Conservation (phyloP, 306 rosid species). For the Prunus mira region DNA sequence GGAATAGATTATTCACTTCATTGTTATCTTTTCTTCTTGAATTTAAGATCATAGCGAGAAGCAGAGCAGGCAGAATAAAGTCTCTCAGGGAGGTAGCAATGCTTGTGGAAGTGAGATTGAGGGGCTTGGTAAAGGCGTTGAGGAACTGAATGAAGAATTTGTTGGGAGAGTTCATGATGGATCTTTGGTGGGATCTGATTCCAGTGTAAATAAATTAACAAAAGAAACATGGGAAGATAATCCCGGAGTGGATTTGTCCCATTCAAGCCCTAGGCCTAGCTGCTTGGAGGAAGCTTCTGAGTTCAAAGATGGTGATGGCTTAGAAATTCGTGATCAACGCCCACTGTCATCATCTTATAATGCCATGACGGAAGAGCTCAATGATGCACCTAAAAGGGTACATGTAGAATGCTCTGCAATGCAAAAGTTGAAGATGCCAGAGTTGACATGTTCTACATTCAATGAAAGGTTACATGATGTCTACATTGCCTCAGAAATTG, state of each 20-base stretch:
- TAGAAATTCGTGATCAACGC: constrained; percentile 19
- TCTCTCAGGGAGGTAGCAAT: constrained; percentile 27
- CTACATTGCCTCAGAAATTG: constrained; percentile 22
- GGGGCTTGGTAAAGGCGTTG: constrained; percentile 8
- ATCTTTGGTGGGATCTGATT: constrained; percentile 24
- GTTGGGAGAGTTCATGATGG: background rate
- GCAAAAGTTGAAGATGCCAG: constrained; percentile 26
- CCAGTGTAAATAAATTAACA: constrained; percentile 25
- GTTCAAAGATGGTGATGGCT: constrained; percentile 18
- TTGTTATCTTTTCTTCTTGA: constrained; percentile 18
- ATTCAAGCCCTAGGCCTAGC: constrained; percentile 16
- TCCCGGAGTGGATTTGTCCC: constrained; percentile 1
- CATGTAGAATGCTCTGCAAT: constrained; percentile 23
- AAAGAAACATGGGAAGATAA: constrained; percentile 24
- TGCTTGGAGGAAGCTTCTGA: constrained; percentile 7
- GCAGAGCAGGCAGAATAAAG: constrained; percentile 20
- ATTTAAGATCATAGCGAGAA: constrained; percentile 36
- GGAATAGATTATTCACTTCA: constrained; percentile 2
- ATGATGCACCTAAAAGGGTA: constrained; percentile 26
- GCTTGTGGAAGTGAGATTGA: constrained; percentile 24
- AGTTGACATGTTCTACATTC: constrained; percentile 17
- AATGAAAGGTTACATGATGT: constrained; percentile 22
- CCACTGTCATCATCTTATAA: constrained; percentile 17
- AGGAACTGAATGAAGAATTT: constrained; percentile 26
- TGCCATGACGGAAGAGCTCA: constrained; percentile 12